These are phyloP conservation scores for Spathaspora gorwiae DNA, from an alignment of 805 yeast genomes.

Conservation along the genomic window DNA sequence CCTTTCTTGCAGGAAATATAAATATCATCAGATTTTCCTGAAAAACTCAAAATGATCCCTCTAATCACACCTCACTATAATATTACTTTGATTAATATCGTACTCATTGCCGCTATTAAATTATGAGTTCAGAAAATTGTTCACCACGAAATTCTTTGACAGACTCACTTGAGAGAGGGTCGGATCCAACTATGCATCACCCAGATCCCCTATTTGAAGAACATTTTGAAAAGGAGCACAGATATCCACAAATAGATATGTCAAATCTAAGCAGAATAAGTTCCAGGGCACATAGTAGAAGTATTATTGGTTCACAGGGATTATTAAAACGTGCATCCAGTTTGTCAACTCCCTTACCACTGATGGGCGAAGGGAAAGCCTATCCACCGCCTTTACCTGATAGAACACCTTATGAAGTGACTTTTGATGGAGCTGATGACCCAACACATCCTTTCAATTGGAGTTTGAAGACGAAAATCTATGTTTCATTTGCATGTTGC, in stretches of 20 bases:
- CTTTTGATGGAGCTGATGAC: conserved; percentile 73
- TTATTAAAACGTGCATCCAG: conserved; percentile 20
- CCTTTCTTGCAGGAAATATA: too few species aligned
- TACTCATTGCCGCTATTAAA: too few species aligned
- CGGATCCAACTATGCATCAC: neutral
- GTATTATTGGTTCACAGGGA: conserved; percentile 21
- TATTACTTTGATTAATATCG: too few species aligned
- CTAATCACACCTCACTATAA: too few species aligned
- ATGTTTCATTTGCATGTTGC: conserved; percentile 22
- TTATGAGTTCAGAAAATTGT: neutral
- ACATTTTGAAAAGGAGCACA: neutral
- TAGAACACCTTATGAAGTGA: conserved; percentile 54
- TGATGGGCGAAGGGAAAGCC: conserved; percentile 62
- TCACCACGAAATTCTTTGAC: neutral
- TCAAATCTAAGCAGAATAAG: neutral
- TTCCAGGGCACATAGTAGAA: conserved; percentile 10
- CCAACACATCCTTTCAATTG: conserved; percentile 80
- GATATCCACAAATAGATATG: neutral
- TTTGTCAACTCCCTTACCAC: conserved; percentile 25
- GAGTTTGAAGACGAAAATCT: conserved; percentile 35
- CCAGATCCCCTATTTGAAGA: neutral
- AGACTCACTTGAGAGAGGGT: neutral
- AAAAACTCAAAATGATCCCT: too few species aligned
- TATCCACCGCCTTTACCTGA: conserved; percentile 55
- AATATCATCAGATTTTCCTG: too few species aligned